These are phyloP conservation scores for Thymus quinquecostatus DNA, from an alignment of 257 asterid species.

Conservation along the genomic window DNA sequence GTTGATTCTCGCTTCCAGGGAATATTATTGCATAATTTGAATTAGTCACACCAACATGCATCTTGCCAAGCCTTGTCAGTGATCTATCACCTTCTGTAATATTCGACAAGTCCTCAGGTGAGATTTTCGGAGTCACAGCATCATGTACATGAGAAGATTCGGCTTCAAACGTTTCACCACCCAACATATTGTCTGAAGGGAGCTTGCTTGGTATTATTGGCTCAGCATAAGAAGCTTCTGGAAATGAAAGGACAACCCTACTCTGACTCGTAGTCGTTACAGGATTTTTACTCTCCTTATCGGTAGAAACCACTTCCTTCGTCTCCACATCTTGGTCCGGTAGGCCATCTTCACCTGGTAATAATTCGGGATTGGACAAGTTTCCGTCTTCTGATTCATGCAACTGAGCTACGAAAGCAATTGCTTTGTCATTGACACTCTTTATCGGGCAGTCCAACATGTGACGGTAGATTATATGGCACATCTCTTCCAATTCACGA, in stretches of 20 bases:
- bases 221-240: neutral
- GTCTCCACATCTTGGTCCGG: neutral
- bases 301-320: neutral
- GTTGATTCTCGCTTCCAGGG: neutral
- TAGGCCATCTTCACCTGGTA: neutral
- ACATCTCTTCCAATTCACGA: neutral
- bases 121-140: neutral
- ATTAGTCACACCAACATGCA: neutral
- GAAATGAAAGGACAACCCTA: neutral
- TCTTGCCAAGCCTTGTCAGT: neutral
- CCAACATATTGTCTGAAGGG: neutral
- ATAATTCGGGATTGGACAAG: neutral
- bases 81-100: neutral
- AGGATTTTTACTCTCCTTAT: neutral
- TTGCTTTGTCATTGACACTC: neutral
- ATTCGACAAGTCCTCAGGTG: neutral
- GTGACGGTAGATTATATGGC: neutral
- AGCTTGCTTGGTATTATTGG: neutral
- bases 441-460: constrained; percentile 12
- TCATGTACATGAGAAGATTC: constrained; percentile 16
- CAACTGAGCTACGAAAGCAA: neutral
- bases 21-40: neutral
- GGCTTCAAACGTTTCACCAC: neutral
- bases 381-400: neutral
- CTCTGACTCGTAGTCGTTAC: neutral